Evolutionary conservation across 495 filamentous ascomycete species (phyloP).

Genomic region (Sabuloglossum arenarium): DNA sequence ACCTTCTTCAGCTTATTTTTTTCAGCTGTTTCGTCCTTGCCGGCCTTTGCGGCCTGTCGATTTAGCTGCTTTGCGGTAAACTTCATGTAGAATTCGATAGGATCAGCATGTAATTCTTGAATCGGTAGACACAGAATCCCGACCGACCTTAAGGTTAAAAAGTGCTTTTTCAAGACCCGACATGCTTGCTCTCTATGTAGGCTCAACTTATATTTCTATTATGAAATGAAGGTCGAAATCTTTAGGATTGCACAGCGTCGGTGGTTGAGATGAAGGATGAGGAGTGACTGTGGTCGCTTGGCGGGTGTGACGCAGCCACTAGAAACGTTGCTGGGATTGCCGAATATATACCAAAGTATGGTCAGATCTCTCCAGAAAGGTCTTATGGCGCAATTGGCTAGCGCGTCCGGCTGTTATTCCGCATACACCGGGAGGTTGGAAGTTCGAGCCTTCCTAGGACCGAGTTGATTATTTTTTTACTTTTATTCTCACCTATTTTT

Average conservation of each 20-base stretch:
- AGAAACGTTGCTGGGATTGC: neutral
- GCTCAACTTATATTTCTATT: neutral
- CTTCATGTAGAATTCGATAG: conserved; percentile 18
- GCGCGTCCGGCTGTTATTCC: conserved; percentile 5
- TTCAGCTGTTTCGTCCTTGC: conserved; percentile 61
- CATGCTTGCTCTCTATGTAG: conserved; percentile 16
- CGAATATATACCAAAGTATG: neutral
- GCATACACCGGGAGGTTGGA: neutral
- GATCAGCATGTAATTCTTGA: neutral
- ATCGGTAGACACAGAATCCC: neutral
- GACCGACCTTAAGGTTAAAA: conserved; percentile 37
- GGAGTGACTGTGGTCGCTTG: neutral
- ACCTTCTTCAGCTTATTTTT: conserved; percentile 73
- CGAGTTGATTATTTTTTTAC: neutral
- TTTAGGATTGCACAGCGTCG: too few relatives aligned
- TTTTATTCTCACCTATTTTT: neutral
- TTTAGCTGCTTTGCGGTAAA: conserved; percentile 74
- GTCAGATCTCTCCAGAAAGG: neutral
- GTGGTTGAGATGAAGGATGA: neutral
- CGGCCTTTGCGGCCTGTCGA: conserved; percentile 58
- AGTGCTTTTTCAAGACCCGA: conserved; percentile 42
- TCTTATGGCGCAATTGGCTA: conserved; percentile 5
- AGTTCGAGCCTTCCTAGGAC: conserved; percentile 4
- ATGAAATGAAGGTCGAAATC: neutral
- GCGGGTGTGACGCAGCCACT: neutral